These are phyloP conservation scores for Coemansia sp. DNA, from an alignment of 192 early-diverging fungal genomes.

Conservation along the genomic window DNA sequence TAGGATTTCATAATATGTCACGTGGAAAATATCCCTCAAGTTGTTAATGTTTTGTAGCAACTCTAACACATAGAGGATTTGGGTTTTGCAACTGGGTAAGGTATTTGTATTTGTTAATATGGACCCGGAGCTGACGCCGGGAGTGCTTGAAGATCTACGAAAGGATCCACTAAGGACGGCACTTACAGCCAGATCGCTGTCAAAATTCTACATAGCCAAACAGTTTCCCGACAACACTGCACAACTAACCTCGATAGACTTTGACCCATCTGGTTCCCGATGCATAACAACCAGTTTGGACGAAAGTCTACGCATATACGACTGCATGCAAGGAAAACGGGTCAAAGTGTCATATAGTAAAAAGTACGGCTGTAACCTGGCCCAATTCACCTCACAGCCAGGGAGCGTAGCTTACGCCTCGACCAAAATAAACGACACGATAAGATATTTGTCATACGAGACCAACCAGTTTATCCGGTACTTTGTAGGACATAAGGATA, in stretches of 20 bases:
- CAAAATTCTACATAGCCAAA: constrained; percentile 57
- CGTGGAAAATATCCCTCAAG: no score
- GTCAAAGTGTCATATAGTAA: constrained; percentile 81
- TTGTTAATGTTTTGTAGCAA: no score
- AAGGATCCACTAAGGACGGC: constrained; percentile 29
- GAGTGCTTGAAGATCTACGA: constrained; percentile 23
- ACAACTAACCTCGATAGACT: constrained; percentile 78
- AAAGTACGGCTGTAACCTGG: constrained; percentile 91
- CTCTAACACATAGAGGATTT: no score
- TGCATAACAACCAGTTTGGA: constrained; percentile 80
- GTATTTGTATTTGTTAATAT: background rate
- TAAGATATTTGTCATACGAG: constrained; percentile 91
- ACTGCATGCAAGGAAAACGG: constrained; percentile 71
- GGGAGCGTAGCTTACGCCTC: constrained; percentile 86
- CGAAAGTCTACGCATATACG: constrained; percentile 85
- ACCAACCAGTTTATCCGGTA: constrained; percentile 94
- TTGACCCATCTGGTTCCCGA: constrained; percentile 69
- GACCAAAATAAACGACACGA: constrained; percentile 91
- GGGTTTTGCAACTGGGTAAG: no score
- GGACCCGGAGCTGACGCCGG: constrained; percentile 15
- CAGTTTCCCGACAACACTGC: constrained; percentile 73
- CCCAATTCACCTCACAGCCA: constrained; percentile 79
- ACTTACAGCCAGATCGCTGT: constrained; percentile 16
- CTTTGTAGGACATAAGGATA: constrained; percentile 80
- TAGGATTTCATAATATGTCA: no score